These are phyloP conservation scores for Alternaria sp. DNA, from an alignment of 2,329 filamentous ascomycete species.

Conservation along the genomic window DNA sequence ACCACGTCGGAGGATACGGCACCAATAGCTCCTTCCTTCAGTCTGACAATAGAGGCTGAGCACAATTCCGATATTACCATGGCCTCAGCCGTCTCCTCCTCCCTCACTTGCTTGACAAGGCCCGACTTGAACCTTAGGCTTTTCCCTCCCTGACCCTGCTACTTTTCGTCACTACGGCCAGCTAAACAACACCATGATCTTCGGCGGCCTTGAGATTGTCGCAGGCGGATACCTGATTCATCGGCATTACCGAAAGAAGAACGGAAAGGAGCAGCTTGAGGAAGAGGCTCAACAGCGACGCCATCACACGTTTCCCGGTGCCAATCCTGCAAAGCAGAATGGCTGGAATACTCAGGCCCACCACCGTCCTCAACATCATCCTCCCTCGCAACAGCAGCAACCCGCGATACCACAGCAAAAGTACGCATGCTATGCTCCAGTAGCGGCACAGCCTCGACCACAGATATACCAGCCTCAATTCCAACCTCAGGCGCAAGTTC, in stretches of 20 bases:
- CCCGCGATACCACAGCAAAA: conserved; percentile 29
- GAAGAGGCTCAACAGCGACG: conserved; percentile 34
- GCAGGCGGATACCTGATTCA: conserved; percentile 45
- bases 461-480: conserved; percentile 9
- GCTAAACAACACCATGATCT: conserved; percentile 41
- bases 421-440: conserved; percentile 31
- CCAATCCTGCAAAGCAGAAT: conserved; percentile 26
- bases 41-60: conserved; percentile 33
- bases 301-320: conserved; percentile 39
- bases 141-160: not conserved
- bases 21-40: conserved; percentile 25
- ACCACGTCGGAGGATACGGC: conserved; percentile 27
- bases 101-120: not conserved
- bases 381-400: conserved; percentile 2
- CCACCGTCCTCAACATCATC: conserved; percentile 20
- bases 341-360: conserved; percentile 17
- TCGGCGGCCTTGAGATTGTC: conserved; percentile 48
- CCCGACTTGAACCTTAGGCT: not conserved
- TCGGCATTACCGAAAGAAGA: conserved; percentile 45
- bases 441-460: conserved; percentile 6
- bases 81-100: conserved; percentile 24
- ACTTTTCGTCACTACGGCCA: not conserved
- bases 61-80: conserved; percentile 17
- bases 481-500: conserved; percentile 16
- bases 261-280: conserved; percentile 36